A percentile compares a stretch with the other conserved stretches of the same genome.
Evolutionary conservation across 2,329 filamentous ascomycete genomes (phyloP).

Genomic region (Xylariaceae sp.): DNA sequence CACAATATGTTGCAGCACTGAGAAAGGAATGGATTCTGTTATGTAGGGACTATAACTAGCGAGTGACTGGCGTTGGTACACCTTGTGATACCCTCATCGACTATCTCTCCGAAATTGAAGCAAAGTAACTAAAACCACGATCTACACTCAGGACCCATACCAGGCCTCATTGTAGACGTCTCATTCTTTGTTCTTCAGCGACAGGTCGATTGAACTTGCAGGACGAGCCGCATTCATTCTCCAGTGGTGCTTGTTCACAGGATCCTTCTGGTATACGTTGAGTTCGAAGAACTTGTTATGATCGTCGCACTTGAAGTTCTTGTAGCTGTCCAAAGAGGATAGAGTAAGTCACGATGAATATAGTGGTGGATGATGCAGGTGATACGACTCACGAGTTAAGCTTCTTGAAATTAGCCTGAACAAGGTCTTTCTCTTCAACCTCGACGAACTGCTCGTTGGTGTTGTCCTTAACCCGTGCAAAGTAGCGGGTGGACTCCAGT

Average conservation of each 20-base stretch:
- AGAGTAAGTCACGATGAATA: neutral
- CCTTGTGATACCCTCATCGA: too few species aligned
- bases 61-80: too few species aligned
- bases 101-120: too few species aligned
- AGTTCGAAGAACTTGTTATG: slow-evolving; percentile 46
- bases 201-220: slow-evolving; percentile 33
- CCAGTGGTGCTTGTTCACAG: slow-evolving; percentile 41
- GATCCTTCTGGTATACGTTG: slow-evolving; percentile 45
- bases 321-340: slow-evolving; percentile 30
- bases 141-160: too few species aligned
- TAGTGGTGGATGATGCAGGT: too few species aligned
- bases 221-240: slow-evolving; percentile 38
- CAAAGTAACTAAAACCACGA: too few species aligned
- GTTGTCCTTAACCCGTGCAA: slow-evolving; percentile 18
- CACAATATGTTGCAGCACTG: too few species aligned
- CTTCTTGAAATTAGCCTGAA: slow-evolving; percentile 39
- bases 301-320: slow-evolving; percentile 39
- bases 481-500: slow-evolving; percentile 40
- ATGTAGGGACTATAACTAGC: too few species aligned
- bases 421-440: slow-evolving; percentile 31
- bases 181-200: too few species aligned
- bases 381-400: slow-evolving; percentile 40
- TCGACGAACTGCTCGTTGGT: slow-evolving; percentile 17
- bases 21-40: too few species aligned
- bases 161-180: too few species aligned